These are phyloP conservation scores for Quercus phellos DNA, from an alignment of 331 rosid species.

Conservation along the genomic window DNA sequence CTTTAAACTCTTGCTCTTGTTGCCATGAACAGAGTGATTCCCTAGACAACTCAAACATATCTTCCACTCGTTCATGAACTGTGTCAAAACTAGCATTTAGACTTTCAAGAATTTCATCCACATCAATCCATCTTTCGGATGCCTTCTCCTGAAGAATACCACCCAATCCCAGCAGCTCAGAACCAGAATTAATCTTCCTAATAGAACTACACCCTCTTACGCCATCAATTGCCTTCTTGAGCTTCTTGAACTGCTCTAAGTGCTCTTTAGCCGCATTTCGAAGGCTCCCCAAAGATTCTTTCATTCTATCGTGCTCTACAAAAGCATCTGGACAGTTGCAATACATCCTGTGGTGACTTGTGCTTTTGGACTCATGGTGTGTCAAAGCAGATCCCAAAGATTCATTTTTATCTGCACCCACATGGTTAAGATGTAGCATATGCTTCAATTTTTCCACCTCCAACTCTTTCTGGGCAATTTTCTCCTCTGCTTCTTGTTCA, in stretches of 20 bases:
- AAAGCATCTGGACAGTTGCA: constrained; percentile 16
- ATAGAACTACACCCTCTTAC: constrained; percentile 38
- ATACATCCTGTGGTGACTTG: background rate
- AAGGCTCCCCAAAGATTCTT: constrained; percentile 37
- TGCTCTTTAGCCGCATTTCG: constrained; percentile 34
- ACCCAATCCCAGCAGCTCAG: constrained; percentile 58
- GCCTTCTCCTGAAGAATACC: constrained; percentile 56
- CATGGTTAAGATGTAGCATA: constrained; percentile 24
- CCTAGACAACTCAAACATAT: constrained; percentile 32
- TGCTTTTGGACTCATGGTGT: constrained; percentile 11
- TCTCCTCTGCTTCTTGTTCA: constrained; percentile 64
- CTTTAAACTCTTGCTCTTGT: constrained; percentile 58
- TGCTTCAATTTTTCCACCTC: constrained; percentile 64
- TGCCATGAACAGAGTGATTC: constrained; percentile 55
- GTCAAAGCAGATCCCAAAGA: constrained; percentile 12
- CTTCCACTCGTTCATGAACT: constrained; percentile 36
- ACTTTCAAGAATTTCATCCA: constrained; percentile 42
- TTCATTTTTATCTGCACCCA: constrained; percentile 29
- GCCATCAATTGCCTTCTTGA: constrained; percentile 56
- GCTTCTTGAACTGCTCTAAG: constrained; percentile 52
- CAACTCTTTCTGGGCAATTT: constrained; percentile 58
- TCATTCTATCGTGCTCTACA: constrained; percentile 27
- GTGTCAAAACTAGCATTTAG: constrained; percentile 37
- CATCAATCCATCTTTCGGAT: constrained; percentile 48
- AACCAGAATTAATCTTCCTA: constrained; percentile 46